Evolutionary conservation across 139 green algal species (phyloP).

Genomic region (Chlorella sp.): DNA sequence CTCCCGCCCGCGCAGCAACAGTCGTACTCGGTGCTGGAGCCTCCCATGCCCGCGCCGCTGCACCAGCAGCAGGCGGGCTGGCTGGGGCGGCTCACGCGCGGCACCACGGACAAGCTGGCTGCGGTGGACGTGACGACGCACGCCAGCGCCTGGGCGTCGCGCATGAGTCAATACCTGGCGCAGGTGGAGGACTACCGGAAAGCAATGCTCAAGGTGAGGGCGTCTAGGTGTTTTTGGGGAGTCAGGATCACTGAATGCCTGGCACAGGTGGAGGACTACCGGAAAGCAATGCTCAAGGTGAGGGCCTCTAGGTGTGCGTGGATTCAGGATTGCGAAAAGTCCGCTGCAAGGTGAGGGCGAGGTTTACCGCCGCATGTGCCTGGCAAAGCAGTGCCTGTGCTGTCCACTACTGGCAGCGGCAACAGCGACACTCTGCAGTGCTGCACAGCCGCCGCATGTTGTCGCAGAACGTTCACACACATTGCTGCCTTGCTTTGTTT

Average conservation of each 20-base stretch:
- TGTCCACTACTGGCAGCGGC: too few relatives aligned
- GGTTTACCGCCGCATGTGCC: too few relatives aligned
- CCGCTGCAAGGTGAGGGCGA: conserved; percentile 16
- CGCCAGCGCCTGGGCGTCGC: conserved; percentile 21
- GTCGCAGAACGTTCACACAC: too few relatives aligned
- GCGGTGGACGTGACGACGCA: too few relatives aligned
- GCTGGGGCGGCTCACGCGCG: not conserved
- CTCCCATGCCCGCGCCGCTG: not conserved
- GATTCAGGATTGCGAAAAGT: conserved; percentile 17
- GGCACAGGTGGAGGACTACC: conserved; percentile 12
- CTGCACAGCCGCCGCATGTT: too few relatives aligned
- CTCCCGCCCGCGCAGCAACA: not conserved
- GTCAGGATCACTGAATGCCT: conserved; percentile 24
- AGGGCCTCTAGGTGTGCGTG: too few relatives aligned
- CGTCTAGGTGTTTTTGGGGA: too few relatives aligned
- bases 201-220: conserved; percentile 12
- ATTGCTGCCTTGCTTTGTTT: not conserved
- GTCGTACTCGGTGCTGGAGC: not conserved
- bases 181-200: conserved; percentile 17
- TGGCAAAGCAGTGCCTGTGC: too few relatives aligned
- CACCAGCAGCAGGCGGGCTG: not conserved
- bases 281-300: conserved; percentile 15
- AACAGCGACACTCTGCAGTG: too few relatives aligned
- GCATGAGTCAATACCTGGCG: conserved; percentile 15
- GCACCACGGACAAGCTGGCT: conserved; percentile 8